Percentiles rank a stretch among this genome's conserved stretches.
Evolutionary conservation across 805 yeast species (phyloP).

Genomic region (Saccharomycopsis fodiens): DNA sequence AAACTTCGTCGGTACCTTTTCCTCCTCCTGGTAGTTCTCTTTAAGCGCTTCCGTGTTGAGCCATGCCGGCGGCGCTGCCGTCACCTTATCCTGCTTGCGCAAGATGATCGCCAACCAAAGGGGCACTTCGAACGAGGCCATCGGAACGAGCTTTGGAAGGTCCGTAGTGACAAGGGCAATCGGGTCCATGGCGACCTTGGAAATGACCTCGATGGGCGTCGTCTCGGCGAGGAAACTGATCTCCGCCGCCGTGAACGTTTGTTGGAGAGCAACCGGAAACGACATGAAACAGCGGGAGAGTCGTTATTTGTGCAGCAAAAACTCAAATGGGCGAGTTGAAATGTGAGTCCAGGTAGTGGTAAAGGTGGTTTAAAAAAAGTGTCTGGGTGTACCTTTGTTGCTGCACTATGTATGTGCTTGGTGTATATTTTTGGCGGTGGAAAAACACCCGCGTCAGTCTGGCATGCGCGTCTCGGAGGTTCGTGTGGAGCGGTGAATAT

Average conservation of each 20-base stretch:
- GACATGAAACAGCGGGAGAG: too few species aligned
- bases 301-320: too few species aligned
- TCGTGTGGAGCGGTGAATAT: too few species aligned
- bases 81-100: conserved; percentile 80
- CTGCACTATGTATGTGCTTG: too few species aligned
- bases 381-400: too few species aligned
- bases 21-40: conserved; percentile 59
- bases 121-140: conserved; percentile 65
- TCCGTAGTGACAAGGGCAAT: conserved; percentile 31
- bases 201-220: conserved; percentile 50
- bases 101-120: conserved; percentile 82
- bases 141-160: conserved; percentile 54
- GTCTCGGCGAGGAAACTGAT: conserved; percentile 81
- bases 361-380: too few species aligned
- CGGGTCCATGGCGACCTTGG: conserved; percentile 7
- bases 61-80: conserved; percentile 84
- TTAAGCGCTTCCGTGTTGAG: conserved; percentile 47
- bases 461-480: too few species aligned
- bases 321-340: too few species aligned
- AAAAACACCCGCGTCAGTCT: too few species aligned
- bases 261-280: conserved; percentile 45
- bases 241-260: conserved; percentile 66
- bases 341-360: too few species aligned
- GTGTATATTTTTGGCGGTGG: too few species aligned
- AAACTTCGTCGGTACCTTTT: conserved; percentile 48